Evolutionary conservation across 805 yeast species (phyloP).

Genomic region (Monosporozyma yasuniensis): DNA sequence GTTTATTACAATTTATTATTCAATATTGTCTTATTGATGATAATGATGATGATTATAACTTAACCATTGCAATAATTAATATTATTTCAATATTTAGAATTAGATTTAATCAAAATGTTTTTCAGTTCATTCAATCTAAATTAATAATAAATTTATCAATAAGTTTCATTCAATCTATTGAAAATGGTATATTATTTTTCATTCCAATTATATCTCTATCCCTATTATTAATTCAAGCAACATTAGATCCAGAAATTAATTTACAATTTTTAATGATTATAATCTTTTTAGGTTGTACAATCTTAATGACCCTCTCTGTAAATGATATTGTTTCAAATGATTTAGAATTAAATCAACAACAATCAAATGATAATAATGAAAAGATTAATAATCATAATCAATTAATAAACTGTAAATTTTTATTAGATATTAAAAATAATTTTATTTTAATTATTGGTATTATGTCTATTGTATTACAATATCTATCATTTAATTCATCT

Average conservation of each 20-base stretch:
- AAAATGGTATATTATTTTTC: constrained; percentile 2
- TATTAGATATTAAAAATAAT: constrained; percentile 12
- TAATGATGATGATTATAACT: neutral
- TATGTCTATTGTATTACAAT: constrained; percentile 29
- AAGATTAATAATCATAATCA: neutral
- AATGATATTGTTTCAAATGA: constrained; percentile 16
- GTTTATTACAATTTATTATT: neutral
- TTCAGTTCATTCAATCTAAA: neutral
- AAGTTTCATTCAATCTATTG: neutral
- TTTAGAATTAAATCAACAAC: neutral
- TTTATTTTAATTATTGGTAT: constrained; percentile 22
- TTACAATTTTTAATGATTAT: constrained; percentile 25
- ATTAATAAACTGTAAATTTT: neutral
- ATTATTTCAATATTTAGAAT: neutral
- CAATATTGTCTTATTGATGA: neutral
- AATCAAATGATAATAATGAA: constrained; percentile 1
- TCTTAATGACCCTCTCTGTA: constrained; percentile 20
- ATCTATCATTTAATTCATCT: constrained; percentile 27
- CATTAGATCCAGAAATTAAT: neutral
- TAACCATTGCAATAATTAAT: neutral
- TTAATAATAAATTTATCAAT: neutral
- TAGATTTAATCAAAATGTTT: neutral
- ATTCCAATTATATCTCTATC: neutral
- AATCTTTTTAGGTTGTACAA: constrained; percentile 25
- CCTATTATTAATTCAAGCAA: neutral